Base-by-base conservation (phyloP, 2,329 filamentous ascomycete species). In the Phialophora verrucosa region DNA sequence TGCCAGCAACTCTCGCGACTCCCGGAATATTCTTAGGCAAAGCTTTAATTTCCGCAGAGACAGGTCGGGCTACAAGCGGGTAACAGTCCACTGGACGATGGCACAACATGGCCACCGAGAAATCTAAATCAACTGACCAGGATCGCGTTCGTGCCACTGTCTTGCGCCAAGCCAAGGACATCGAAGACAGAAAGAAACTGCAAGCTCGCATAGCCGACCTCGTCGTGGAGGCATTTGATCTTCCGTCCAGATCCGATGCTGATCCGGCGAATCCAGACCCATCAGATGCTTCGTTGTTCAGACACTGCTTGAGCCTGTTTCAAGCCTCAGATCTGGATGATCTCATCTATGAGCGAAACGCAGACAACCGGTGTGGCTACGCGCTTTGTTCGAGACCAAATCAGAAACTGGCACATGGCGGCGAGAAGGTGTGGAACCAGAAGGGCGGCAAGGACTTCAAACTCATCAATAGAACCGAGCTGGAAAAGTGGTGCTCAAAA, bases 251-350 rank as follows among this genome's bases (percentile, higher is more conserved):
- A 76, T 84, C 68, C 32, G 77, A 80, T 53, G 82, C 84, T 53
- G 80, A 85, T 73, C 80, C 86, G 31, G 80, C 80, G 20, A 76
- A 79, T 1, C 86, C 87, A 2, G 83, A 87, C 6, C 74, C 84
- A 0, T 76, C 84, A 35, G 92, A 97, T 75, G 84, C 84, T 1
- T 76, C 79, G 47, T 80, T 81, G 62, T 93, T 98, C 79, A 88
- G 89, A 72, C 75, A 82, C 3, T 84, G 87, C 42, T 80, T 98
- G 27, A 81, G 84, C 10, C 83, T 87, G 51, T 98, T 97, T 79
- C 91, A 94, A 76, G 92, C 93, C 0, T 84, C 86, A 61, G 94
- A 99, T 81, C 96, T 96, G 81, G 92, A 97, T 75, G 90, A 91
- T 70, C 82, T 98, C 58, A 88, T 97, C 67, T 86, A 90, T 70